Conservation (phyloP, 129 eudicot species). For the Flaveria brownii region DNA sequence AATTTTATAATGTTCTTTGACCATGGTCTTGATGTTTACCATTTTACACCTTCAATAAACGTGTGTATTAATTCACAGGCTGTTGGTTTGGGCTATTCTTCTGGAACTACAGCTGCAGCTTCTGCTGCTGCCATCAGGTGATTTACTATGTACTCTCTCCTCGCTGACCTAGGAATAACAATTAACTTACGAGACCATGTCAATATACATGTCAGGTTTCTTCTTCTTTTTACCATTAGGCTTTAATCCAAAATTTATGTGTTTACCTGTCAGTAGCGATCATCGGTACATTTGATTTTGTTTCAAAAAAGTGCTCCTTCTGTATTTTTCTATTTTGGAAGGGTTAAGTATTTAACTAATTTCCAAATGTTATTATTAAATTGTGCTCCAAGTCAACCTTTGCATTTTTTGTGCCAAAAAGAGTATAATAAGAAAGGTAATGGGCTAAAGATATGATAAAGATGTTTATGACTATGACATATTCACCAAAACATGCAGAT, state of each 20-base stretch:
- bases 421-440: not conserved
- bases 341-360: conserved; percentile 4
- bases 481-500: conserved; percentile 47
- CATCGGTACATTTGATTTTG: not conserved
- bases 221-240: not conserved
- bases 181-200: not conserved
- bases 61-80: conserved; percentile 57
- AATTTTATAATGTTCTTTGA: conserved; percentile 12
- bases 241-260: not conserved
- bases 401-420: conserved; percentile 8
- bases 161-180: conserved; percentile 4
- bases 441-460: not conserved
- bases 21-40: conserved; percentile 7
- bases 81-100: conserved; percentile 90
- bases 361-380: not conserved
- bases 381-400: not conserved
- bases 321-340: not conserved
- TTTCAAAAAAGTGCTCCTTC: not conserved
- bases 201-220: not conserved
- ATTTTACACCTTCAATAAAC: conserved; percentile 4
- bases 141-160: conserved; percentile 14
- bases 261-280: not conserved
- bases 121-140: conserved; percentile 99
- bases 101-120: conserved; percentile 91
- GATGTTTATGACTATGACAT: conserved; percentile 5